Conservation (phyloP, 2,329 filamentous ascomycete species). For the Diaporthe sp. region DNA sequence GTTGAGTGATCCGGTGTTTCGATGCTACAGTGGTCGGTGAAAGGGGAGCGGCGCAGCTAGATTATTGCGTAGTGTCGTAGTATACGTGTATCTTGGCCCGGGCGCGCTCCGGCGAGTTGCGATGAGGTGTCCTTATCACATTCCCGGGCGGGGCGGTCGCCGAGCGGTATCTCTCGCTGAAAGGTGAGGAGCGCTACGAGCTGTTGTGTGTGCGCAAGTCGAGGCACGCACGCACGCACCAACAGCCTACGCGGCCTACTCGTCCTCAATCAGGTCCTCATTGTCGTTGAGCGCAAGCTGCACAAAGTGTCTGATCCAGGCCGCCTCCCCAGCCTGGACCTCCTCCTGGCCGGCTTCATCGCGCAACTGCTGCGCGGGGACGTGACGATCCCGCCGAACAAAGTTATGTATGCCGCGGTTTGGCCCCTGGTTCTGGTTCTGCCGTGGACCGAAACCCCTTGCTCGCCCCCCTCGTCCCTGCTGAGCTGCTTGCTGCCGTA, state of each 20-base stretch:
- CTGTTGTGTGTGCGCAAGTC: not conserved
- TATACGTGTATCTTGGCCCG: constrained; percentile 5
- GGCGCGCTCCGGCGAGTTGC: constrained; percentile 35
- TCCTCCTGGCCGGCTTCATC: constrained; percentile 37
- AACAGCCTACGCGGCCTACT: constrained; percentile 39
- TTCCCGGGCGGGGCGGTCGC: not conserved
- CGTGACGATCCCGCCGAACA: constrained; percentile 22
- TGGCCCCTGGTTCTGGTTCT: constrained; percentile 7
- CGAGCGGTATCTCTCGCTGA: not conserved
- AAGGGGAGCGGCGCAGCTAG: constrained; percentile 10
- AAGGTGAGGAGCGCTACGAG: not conserved
- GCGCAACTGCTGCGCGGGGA: constrained; percentile 22
- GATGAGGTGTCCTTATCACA: constrained; percentile 5
- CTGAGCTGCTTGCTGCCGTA: constrained; percentile 32
- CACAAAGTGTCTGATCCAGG: constrained; percentile 66
- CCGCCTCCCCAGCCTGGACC: constrained; percentile 58
- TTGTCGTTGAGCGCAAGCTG: constrained; percentile 63
- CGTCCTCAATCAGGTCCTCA: constrained; percentile 59
- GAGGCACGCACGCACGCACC: not conserved
- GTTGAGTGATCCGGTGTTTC: constrained; percentile 14
- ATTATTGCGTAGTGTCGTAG: not conserved
- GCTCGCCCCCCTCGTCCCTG: constrained; percentile 27
- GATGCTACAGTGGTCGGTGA: constrained; percentile 18
- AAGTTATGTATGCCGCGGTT: not conserved
- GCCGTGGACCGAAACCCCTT: constrained; percentile 42